Percentiles rank a stretch among this genome's conserved stretches.
phyloP scores from a whole-genome alignment of 192 early-diverging fungal species.

The Umbelopsis sp. region DNA sequence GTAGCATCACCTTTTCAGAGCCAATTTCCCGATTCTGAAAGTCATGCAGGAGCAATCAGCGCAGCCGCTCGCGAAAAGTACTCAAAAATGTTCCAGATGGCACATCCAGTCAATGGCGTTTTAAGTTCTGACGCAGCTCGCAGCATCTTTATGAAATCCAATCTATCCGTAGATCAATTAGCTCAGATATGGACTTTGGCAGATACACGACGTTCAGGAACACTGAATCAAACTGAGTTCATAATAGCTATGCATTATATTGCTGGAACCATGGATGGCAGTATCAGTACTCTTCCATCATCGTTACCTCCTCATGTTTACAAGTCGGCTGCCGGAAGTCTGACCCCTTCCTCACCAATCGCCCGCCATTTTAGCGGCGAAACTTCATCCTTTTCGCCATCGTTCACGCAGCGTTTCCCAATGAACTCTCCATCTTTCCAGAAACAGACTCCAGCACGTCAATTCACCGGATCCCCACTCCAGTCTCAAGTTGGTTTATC shows the following conservation, averaged over 20 bases:
- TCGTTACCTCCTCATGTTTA: slow-evolving; percentile 67
- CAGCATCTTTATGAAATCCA: slow-evolving; percentile 79
- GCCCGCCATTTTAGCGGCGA: slow-evolving; percentile 19
- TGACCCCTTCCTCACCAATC: slow-evolving; percentile 18
- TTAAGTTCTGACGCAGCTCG: slow-evolving; percentile 73
- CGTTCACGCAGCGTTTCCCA: not conserved
- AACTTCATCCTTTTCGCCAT: not conserved
- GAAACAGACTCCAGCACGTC: not conserved
- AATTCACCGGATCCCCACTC: slow-evolving; percentile 33
- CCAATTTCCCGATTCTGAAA: slow-evolving; percentile 14
- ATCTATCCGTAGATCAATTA: slow-evolving; percentile 74
- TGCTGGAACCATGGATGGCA: slow-evolving; percentile 76
- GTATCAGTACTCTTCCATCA: slow-evolving; percentile 67
- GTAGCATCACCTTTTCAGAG: slow-evolving; percentile 44
- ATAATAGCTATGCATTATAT: slow-evolving; percentile 90
- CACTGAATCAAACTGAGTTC: slow-evolving; percentile 81
- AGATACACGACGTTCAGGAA: slow-evolving; percentile 71
- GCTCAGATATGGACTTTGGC: slow-evolving; percentile 83
- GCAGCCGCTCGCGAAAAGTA: slow-evolving; percentile 64
- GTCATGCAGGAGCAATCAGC: slow-evolving; percentile 21
- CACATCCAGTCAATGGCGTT: slow-evolving; percentile 57
- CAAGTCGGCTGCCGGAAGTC: slow-evolving; percentile 40
- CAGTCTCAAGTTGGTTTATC: slow-evolving; percentile 34
- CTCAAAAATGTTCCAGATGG: slow-evolving; percentile 59
- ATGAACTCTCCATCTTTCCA: slow-evolving; percentile 9